A percentile compares a stretch with the other conserved stretches of the same genome.
Evolutionary conservation across 495 filamentous ascomycete genomes (phyloP).

Genomic region (Parathielavia appendiculata): DNA sequence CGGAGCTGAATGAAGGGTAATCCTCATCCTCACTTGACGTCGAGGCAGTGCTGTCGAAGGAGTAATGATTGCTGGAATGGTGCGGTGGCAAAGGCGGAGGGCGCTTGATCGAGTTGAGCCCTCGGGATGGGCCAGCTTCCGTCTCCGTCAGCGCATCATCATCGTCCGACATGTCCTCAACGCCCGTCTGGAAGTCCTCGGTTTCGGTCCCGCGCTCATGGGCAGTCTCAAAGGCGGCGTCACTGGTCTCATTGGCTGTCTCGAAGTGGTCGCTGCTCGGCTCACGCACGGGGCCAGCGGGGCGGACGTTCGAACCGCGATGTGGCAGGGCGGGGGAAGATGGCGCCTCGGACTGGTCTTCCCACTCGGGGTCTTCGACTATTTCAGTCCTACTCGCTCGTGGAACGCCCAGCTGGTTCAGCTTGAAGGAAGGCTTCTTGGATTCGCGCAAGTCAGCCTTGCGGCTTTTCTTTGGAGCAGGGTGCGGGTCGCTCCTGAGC

Average conservation of each 20-base stretch:
- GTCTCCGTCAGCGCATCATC: conserved; percentile 82
- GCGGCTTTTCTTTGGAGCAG: conserved; percentile 55
- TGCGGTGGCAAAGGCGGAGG: conserved; percentile 30
- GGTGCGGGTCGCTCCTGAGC: conserved; percentile 55
- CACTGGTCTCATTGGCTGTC: conserved; percentile 77
- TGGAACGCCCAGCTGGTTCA: conserved; percentile 71
- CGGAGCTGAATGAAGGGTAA: conserved; percentile 32
- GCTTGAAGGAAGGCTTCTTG: conserved; percentile 65
- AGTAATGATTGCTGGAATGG: conserved; percentile 49
- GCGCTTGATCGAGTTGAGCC: conserved; percentile 38
- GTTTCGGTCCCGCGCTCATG: conserved; percentile 81
- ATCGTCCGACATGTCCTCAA: conserved; percentile 66
- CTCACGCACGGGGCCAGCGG: conserved; percentile 30
- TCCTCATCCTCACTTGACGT: conserved; percentile 78
- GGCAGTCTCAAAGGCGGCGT: conserved; percentile 81
- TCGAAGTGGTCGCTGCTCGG: conserved; percentile 63
- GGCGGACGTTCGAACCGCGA: conserved; percentile 14
- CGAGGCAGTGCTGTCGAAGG: conserved; percentile 84
- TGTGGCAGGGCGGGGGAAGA: conserved; percentile 26
- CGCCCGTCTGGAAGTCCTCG: conserved; percentile 88
- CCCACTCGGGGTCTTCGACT: conserved; percentile 79
- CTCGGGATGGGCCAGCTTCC: conserved; percentile 53
- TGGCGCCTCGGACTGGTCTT: conserved; percentile 54
- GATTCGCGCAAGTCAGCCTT: conserved; percentile 67
- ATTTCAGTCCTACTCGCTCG: conserved; percentile 72